A percentile compares a stretch with the other conserved stretches of the same genome.
Evolutionary conservation across 352 stramenopile species (phyloP).

Genomic region (Ophiocytium majus): DNA sequence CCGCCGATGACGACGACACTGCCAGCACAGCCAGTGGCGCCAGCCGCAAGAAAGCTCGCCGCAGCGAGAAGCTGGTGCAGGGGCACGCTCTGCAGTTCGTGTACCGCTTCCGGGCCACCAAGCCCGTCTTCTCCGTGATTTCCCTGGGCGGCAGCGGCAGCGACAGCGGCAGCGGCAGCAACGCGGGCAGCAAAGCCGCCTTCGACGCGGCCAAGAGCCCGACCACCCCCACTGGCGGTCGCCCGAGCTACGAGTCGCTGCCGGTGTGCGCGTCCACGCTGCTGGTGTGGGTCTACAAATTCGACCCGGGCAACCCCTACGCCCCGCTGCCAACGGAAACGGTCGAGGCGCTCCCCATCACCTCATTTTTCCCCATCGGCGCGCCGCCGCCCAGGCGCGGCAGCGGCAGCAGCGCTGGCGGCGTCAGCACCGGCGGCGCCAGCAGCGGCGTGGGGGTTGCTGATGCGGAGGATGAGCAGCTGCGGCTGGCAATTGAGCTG

Average conservation of each 20-base stretch:
- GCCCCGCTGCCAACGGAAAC: background rate
- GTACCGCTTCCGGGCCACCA: background rate
- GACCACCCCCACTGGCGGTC: too few relatives aligned
- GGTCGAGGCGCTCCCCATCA: background rate
- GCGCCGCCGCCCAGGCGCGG: background rate
- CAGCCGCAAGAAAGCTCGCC: background rate
- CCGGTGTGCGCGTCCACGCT: background rate
- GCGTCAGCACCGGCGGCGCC: background rate
- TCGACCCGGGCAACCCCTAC: background rate
- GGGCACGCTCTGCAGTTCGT: background rate
- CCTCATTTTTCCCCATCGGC: background rate
- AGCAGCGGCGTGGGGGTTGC: background rate
- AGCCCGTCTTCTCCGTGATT: background rate
- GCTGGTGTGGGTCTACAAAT: background rate
- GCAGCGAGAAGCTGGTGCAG: background rate
- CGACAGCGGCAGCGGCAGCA: background rate
- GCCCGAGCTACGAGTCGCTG: background rate
- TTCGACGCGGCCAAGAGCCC: too few relatives aligned
- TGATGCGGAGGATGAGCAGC: background rate
- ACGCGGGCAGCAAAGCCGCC: background rate
- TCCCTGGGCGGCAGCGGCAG: background rate
- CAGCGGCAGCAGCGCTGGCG: background rate
- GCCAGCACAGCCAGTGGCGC: background rate
- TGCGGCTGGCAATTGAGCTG: background rate
- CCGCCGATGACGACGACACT: background rate